phyloP scores from a whole-genome alignment of 2,329 filamentous ascomycete genomes.

The Penicillium glabrum region DNA sequence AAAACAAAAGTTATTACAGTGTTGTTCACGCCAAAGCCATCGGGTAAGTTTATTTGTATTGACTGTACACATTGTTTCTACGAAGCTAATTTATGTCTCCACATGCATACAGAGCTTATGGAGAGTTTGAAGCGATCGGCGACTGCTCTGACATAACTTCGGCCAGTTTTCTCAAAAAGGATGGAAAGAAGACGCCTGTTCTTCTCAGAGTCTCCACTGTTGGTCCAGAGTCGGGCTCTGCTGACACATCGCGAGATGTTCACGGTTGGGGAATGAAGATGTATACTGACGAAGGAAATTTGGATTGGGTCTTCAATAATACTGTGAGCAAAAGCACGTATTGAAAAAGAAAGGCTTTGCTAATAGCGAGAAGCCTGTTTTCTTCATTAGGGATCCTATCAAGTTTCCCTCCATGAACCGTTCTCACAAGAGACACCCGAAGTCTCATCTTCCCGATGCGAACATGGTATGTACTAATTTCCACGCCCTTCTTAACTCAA shows the following conservation, averaged over 20 bases:
- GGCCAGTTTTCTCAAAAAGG: slow-evolving; percentile 53
- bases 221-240: slow-evolving; percentile 45
- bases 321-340: slow-evolving; percentile 4
- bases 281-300: slow-evolving; percentile 53
- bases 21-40: slow-evolving; percentile 12
- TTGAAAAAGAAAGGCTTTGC: not conserved
- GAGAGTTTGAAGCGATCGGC: slow-evolving; percentile 61
- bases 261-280: slow-evolving; percentile 52
- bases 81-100: slow-evolving; percentile 2
- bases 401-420: slow-evolving; percentile 72
- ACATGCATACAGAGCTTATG: slow-evolving; percentile 46
- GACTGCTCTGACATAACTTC: slow-evolving; percentile 59
- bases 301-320: slow-evolving; percentile 47
- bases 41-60: slow-evolving; percentile 12
- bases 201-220: slow-evolving; percentile 51
- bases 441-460: slow-evolving; percentile 23
- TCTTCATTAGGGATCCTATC: slow-evolving; percentile 67
- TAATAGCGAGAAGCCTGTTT: slow-evolving; percentile 53
- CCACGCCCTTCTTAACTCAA: not conserved
- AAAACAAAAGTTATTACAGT: not conserved
- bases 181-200: slow-evolving; percentile 56
- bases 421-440: slow-evolving; percentile 63
- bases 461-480: slow-evolving; percentile 23
- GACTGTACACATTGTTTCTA: not conserved
- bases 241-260: slow-evolving; percentile 51